A percentile compares a stretch with the other conserved stretches of the same genome.
Evolutionary conservation across 306 rosid species (phyloP).

Genomic region (Lathyrus tuberosus): DNA sequence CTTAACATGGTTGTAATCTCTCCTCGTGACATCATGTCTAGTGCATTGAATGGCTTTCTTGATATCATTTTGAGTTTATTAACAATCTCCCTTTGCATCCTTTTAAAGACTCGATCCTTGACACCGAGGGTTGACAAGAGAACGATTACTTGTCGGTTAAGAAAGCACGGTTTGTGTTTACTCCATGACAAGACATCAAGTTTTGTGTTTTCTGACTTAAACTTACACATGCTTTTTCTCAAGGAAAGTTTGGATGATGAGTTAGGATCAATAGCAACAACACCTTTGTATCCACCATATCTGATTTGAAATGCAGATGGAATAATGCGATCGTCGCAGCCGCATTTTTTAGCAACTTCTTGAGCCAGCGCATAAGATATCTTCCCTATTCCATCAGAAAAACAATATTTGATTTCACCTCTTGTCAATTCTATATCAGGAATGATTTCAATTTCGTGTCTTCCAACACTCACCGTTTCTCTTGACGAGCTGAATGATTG

Average conservation of each 20-base stretch:
- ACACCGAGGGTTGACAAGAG: conserved; percentile 76
- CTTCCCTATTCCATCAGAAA: conserved; percentile 92
- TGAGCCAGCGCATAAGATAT: conserved; percentile 66
- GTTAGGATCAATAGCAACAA: conserved; percentile 80
- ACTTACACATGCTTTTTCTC: conserved; percentile 81
- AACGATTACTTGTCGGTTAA: conserved; percentile 63
- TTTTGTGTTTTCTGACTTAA: conserved; percentile 56
- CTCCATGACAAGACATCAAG: conserved; percentile 75
- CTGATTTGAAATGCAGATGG: conserved; percentile 97
- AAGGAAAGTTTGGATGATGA: conserved; percentile 68
- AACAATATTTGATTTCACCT: conserved; percentile 49
- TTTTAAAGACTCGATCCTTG: conserved; percentile 51
- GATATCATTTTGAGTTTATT: conserved; percentile 55
- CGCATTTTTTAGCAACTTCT: conserved; percentile 67
- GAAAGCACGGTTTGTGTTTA: conserved; percentile 62
- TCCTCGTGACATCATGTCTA: conserved; percentile 76
- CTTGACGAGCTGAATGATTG: conserved; percentile 89
- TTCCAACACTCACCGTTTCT: conserved; percentile 61
- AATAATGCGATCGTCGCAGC: conserved; percentile 29
- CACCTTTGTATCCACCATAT: conserved; percentile 89
- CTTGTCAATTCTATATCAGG: conserved; percentile 56
- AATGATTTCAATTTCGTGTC: conserved; percentile 58
- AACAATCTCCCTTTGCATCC: conserved; percentile 58
- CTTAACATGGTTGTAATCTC: conserved; percentile 56
- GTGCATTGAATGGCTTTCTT: conserved; percentile 61